Conservation (phyloP, 805 yeast species). For the Grigorovia transvaalensis region DNA sequence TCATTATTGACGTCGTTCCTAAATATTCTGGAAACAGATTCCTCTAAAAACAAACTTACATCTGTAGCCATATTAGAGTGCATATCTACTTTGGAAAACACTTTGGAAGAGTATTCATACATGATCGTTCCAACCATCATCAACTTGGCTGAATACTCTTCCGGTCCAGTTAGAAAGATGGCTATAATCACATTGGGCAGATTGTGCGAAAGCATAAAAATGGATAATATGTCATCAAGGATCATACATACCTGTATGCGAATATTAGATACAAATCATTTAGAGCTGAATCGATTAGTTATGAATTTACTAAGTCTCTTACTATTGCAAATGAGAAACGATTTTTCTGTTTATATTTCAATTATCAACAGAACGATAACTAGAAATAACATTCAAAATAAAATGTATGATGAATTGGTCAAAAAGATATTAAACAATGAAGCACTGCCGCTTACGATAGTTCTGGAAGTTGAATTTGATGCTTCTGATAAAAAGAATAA, state of each 20-base stretch:
- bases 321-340: conserved; percentile 64
- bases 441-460: conserved; percentile 63
- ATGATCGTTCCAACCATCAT: conserved; percentile 74
- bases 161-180: conserved; percentile 44
- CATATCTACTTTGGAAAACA: conserved; percentile 75
- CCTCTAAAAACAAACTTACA: conserved; percentile 44
- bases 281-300: conserved; percentile 49
- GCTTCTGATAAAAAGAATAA: conserved; percentile 20
- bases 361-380: conserved; percentile 55
- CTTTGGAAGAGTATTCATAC: conserved; percentile 77
- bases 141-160: conserved; percentile 59
- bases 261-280: conserved; percentile 38
- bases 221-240: conserved; percentile 77
- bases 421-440: conserved; percentile 67
- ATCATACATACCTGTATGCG: conserved; percentile 76
- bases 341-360: conserved; percentile 74
- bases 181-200: conserved; percentile 77
- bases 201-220: conserved; percentile 52
- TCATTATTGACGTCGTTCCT: conserved; percentile 62
- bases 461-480: conserved; percentile 33
- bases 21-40: conserved; percentile 61
- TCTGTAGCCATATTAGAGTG: conserved; percentile 64
- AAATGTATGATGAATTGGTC: conserved; percentile 67
- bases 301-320: conserved; percentile 69
- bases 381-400: conserved; percentile 50